These are phyloP conservation scores for Dactylellina leptospora DNA, from an alignment of 2,329 filamentous ascomycete species.

Conservation along the genomic window DNA sequence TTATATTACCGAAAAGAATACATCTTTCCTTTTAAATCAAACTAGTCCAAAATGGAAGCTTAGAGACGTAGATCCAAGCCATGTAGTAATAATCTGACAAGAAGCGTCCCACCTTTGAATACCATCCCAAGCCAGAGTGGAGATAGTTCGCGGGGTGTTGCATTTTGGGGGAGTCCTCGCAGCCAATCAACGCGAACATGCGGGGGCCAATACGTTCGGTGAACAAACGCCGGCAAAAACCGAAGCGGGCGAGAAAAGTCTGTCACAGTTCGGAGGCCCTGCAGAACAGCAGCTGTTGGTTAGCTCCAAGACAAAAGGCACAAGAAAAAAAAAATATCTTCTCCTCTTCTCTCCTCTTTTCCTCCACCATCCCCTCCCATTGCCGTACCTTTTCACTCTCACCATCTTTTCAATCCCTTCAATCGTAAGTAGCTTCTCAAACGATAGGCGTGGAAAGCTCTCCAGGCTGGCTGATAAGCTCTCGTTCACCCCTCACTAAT, in stretches of 20 bases:
- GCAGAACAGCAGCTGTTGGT: neutral
- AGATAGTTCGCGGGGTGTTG: no score
- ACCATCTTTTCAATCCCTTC: slow-evolving; percentile 38
- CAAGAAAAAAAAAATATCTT: slow-evolving; percentile 19
- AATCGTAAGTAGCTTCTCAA: slow-evolving; percentile 42
- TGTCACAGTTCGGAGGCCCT: slow-evolving; percentile 1
- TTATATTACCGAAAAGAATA: no score
- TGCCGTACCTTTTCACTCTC: slow-evolving; percentile 51
- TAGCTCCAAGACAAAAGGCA: neutral
- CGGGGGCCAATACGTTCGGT: slow-evolving; percentile 19
- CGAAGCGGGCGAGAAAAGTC: slow-evolving; percentile 25
- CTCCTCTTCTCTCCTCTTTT: slow-evolving; percentile 4
- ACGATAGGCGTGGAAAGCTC: neutral
- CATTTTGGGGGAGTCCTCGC: slow-evolving; percentile 25
- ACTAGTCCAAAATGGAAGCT: no score
- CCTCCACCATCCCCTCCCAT: slow-evolving; percentile 50
- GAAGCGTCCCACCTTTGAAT: no score
- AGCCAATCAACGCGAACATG: slow-evolving; percentile 33
- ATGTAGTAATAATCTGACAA: no score
- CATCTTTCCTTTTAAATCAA: no score
- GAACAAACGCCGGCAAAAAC: slow-evolving; percentile 48
- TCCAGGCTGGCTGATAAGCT: neutral
- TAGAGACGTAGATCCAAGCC: no score
- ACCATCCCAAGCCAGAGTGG: no score
- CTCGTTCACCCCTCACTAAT: neutral